phyloP scores from a whole-genome alignment of 2,329 filamentous ascomycete species.

The Incumbomyces delicatus region DNA sequence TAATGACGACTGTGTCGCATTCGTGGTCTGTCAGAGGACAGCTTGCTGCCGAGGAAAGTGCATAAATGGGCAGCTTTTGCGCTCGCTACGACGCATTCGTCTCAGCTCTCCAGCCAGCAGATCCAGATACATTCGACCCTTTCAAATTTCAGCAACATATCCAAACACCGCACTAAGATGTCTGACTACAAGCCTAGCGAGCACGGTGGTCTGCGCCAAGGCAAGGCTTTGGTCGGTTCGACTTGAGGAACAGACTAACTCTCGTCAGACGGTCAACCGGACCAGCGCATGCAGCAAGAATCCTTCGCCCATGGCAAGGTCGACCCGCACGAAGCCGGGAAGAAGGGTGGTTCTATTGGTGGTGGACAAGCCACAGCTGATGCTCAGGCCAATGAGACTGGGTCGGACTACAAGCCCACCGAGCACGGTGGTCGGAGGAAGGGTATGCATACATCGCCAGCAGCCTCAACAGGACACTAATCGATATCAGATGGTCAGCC shows the following conservation, averaged over 20 bases:
- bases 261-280: background rate
- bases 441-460: background rate
- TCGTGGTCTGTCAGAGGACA: no score
- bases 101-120: no score
- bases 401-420: constrained; percentile 8
- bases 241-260: background rate
- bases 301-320: constrained; percentile 8
- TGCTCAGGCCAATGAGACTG: constrained; percentile 7
- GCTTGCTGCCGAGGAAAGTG: no score
- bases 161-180: background rate
- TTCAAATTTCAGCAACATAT: no score
- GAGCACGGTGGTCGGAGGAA: constrained; percentile 11
- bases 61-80: no score
- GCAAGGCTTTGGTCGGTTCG: no score
- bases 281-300: background rate
- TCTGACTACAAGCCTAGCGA: constrained; percentile 4
- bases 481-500: constrained; percentile 11
- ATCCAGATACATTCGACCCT: no score
- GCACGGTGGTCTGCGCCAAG: constrained; percentile 1
- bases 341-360: constrained; percentile 15
- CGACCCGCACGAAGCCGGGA: constrained; percentile 27
- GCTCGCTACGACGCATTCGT: no score
- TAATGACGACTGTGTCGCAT: no score
- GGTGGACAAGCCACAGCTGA: constrained; percentile 8
- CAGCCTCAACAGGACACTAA: no score